Percentiles rank a stretch among this genome's conserved stretches.
Conservation (phyloP, 1,284 basidiomycete genomes). For the Clitocybe nebularis region DNA sequence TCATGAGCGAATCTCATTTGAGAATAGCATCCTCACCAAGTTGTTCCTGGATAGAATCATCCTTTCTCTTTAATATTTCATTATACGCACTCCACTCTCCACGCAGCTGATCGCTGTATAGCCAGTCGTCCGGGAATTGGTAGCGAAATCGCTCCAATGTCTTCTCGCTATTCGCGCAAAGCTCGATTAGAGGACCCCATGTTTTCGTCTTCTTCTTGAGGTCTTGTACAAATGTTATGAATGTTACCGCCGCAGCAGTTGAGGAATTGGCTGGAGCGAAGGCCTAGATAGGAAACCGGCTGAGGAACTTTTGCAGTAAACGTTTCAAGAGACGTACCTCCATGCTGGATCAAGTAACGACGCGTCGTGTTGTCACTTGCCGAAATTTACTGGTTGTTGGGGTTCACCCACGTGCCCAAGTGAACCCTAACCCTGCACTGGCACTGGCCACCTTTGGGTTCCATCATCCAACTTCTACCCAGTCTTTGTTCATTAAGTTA, state of each 20-base stretch:
- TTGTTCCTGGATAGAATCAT: constrained; percentile 97
- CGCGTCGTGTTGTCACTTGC: constrained; percentile 29
- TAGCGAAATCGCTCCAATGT: constrained; percentile 95
- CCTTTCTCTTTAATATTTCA: constrained; percentile 97
- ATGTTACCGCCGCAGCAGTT: constrained; percentile 96
- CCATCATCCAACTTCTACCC: constrained; percentile 15
- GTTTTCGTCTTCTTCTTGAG: constrained; percentile 94
- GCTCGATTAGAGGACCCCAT: constrained; percentile 97
- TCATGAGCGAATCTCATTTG: constrained; percentile 8
- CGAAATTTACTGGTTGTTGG: constrained; percentile 14
- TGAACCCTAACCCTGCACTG: constrained; percentile 27
- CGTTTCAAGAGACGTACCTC: no score
- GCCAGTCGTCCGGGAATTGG: constrained; percentile 96
- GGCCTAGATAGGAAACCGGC: constrained; percentile 33
- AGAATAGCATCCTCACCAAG: constrained; percentile 51
- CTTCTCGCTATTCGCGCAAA: constrained; percentile 93
- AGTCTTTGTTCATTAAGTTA: constrained; percentile 17
- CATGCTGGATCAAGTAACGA: constrained; percentile 30
- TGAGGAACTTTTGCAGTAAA: no score
- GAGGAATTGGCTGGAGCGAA: constrained; percentile 70
- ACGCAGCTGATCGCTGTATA: constrained; percentile 95
- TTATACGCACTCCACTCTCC: constrained; percentile 99
- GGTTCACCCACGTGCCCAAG: constrained; percentile 21
- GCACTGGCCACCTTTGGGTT: constrained; percentile 2
- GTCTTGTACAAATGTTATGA: constrained; percentile 99